Evolutionary conservation across 1,139 yeast genomes (phyloP).

Genomic region (Suhomyces chickasaworum): DNA sequence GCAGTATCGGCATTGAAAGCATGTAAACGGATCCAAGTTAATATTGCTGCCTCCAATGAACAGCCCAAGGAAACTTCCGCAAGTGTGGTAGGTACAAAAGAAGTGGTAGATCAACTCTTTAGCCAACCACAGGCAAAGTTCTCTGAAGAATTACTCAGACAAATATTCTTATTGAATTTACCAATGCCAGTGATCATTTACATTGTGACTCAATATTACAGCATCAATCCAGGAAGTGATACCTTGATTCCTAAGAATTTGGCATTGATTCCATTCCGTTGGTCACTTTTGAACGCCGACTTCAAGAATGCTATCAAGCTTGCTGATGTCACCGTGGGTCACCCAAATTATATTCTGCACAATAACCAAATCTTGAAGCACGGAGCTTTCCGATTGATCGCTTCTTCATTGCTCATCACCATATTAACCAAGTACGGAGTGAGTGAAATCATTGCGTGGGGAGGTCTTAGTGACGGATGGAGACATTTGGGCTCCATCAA

Average conservation of each 20-base stretch:
- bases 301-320: constrained; percentile 57
- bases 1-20: constrained; percentile 10
- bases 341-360: constrained; percentile 45
- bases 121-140: constrained; percentile 21
- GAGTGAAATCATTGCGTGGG: constrained; percentile 38
- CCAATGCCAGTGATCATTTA: constrained; percentile 32
- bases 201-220: constrained; percentile 39
- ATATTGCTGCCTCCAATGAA: constrained; percentile 15
- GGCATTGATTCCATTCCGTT: constrained; percentile 65
- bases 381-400: constrained; percentile 34
- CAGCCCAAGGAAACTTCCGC: constrained; percentile 12
- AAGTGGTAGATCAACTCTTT: constrained; percentile 23
- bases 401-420: constrained; percentile 39
- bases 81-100: constrained; percentile 13
- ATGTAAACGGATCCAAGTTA: constrained; percentile 10
- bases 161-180: constrained; percentile 37
- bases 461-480: constrained; percentile 39
- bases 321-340: constrained; percentile 65
- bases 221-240: constrained; percentile 29
- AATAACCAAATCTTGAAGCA: constrained; percentile 32
- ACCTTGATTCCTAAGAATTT: constrained; percentile 41
- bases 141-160: constrained; percentile 27
- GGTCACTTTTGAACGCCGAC: constrained; percentile 60
- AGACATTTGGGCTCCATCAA: constrained; percentile 53
- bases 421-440: constrained; percentile 42